Percentiles rank a stretch among this genome's conserved stretches.
These are phyloP conservation scores for Rhexocercosporidium sp. DNA, from an alignment of 2,329 filamentous ascomycete species.

Conservation along the genomic window DNA sequence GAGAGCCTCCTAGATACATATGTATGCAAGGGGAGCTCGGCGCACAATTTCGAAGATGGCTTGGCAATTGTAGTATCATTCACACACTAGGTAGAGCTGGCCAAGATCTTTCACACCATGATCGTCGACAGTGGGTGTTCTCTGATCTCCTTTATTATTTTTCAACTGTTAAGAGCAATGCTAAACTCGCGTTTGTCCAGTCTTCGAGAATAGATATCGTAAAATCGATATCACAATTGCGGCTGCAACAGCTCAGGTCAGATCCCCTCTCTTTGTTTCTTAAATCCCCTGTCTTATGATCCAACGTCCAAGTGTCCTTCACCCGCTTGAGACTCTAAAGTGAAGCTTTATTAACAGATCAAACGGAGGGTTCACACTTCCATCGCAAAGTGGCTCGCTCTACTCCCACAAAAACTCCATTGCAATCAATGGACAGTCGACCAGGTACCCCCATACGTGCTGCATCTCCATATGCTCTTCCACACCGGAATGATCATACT, in stretches of 20 bases:
- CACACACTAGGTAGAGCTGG: conserved; percentile 53
- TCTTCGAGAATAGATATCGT: conserved; percentile 54
- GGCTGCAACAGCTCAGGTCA: conserved; percentile 25
- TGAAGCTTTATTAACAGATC: conserved; percentile 37
- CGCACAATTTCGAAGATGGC: conserved; percentile 54
- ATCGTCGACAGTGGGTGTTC: conserved; percentile 47
- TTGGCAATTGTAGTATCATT: conserved; percentile 51
- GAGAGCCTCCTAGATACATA: conserved; percentile 54
- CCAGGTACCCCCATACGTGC: conserved; percentile 51
- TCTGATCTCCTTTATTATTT: no score
- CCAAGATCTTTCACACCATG: conserved; percentile 55
- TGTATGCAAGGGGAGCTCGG: conserved; percentile 50
- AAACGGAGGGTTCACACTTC: conserved; percentile 53
- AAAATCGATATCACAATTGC: conserved; percentile 49
- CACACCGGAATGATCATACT: conserved; percentile 58
- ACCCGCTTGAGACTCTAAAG: no score
- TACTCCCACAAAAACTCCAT: conserved; percentile 52
- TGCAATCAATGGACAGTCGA: conserved; percentile 58
- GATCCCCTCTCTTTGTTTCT: not conserved
- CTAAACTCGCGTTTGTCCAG: no score
- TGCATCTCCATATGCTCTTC: conserved; percentile 56
- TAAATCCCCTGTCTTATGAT: no score
- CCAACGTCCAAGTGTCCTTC: no score
- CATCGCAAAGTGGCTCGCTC: conserved; percentile 53
- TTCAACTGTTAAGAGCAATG: no score